Evolutionary conservation across 2,329 filamentous ascomycete genomes (phyloP), one percentile per base, ranked within the genome.

Genomic region (Alternaria alternata): DNA sequence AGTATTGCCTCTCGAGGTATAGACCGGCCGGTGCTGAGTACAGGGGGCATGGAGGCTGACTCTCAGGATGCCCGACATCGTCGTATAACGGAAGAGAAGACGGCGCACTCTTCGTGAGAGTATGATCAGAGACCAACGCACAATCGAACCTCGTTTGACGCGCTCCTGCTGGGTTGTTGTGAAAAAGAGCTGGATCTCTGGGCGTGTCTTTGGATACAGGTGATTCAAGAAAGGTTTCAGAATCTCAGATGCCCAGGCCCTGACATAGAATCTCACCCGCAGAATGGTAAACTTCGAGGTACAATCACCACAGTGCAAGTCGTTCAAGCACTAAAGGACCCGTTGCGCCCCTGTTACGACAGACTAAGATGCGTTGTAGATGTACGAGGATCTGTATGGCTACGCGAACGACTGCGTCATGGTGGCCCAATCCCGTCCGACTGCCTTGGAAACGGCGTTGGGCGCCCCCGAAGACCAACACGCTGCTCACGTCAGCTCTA

Each of bases 1-100:
- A 83, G 81, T 59, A 66, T 83, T 30, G 71, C 78, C n/a, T 68
- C 67, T n/a, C 69, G 72, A 18, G 63, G 63, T 43, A 61, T 65
- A 41, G 70, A 68, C 3, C 53, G 66, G 12, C 46, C 57, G 59
- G 69, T 63, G 52, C 68, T 63, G 52, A 64, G 63, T 51, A 69
- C 73, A 53, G 66, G 67, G 32, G 59, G 57, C 41, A 34, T 56
- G 14, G 62, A 58, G 52, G 55, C 64, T 59, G 66, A 71, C 34
- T n/a, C 61, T 42, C 46, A 67, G 62, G 73, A 76, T 62, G 63
- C 71, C 65, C 72, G 74, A 11, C 68, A 61, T 61, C 63, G 73
- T 51, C 57, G 69, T 26, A 64, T 71, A 56, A 55, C 64, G 12
- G 72, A 73, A 49, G 70, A 71, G 38, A 53, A 47, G 4, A 60